Evolutionary conservation across 495 filamentous ascomycete genomes (phyloP).

Genomic region (Podospora comata): DNA sequence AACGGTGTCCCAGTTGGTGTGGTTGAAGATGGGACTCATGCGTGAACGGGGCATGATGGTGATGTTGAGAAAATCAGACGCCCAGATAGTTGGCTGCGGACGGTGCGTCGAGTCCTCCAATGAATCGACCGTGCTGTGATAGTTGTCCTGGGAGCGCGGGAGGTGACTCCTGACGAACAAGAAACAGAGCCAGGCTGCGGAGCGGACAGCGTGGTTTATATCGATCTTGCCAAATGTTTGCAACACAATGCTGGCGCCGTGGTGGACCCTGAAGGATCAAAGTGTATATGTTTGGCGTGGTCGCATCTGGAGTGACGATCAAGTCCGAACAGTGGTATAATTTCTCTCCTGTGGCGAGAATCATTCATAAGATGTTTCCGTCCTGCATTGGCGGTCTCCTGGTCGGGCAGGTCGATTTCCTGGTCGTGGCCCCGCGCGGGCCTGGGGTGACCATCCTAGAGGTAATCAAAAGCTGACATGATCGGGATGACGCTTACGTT

Average conservation of each 20-base stretch:
- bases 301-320: conserved; percentile 1
- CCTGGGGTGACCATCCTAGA: not conserved
- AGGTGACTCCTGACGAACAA: not conserved
- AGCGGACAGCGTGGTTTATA: not conserved
- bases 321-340: not conserved
- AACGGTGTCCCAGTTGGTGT: conserved; percentile 8
- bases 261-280: not conserved
- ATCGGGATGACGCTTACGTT: not conserved
- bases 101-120: not conserved
- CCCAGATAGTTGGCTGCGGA: conserved; percentile 1
- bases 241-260: not conserved
- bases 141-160: not conserved
- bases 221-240: not conserved
- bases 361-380: conserved; percentile 9
- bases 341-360: conserved; percentile 2
- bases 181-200: not conserved
- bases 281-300: not conserved
- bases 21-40: conserved; percentile 6
- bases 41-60: not conserved
- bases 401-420: not conserved
- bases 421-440: not conserved
- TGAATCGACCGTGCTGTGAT: not conserved
- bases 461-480: not conserved
- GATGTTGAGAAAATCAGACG: not conserved
- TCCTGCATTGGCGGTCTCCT: not conserved